These are phyloP conservation scores for Willaertia magna DNA, from an alignment of 208 protist genomes.

Conservation along the genomic window DNA sequence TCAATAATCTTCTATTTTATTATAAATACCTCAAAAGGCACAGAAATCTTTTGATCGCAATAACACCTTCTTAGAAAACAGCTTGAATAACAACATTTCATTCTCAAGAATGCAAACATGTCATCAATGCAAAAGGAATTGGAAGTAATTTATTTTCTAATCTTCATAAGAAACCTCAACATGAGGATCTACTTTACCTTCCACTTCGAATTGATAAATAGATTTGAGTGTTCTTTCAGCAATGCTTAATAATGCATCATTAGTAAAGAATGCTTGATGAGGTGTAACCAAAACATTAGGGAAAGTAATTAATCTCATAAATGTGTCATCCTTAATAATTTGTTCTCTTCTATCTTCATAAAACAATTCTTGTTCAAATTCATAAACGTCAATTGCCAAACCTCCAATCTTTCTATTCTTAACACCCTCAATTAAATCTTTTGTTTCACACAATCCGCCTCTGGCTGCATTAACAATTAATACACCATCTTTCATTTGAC, in stretches of 20 bases:
- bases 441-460: slow-evolving; percentile 42
- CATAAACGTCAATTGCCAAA: slow-evolving; percentile 46
- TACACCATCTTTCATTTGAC: slow-evolving; percentile 43
- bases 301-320: not conserved
- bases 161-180: no score
- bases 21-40: no score
- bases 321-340: slow-evolving; percentile 17
- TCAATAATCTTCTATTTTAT: no score
- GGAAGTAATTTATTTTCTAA: no score
- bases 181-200: no score
- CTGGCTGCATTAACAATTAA: slow-evolving; percentile 52
- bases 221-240: not conserved
- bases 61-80: no score
- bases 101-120: no score
- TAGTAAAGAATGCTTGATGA: not conserved
- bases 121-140: no score
- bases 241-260: not conserved
- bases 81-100: no score
- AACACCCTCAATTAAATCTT: slow-evolving; percentile 36
- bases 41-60: no score
- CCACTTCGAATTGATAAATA: not conserved
- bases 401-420: slow-evolving; percentile 34
- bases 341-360: slow-evolving; percentile 32
- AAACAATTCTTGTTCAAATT: slow-evolving; percentile 43
- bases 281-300: slow-evolving; percentile 8